Base-by-base conservation (phyloP, 2,329 filamentous ascomycete species). In the Pseudogymnoascus sp. region DNA sequence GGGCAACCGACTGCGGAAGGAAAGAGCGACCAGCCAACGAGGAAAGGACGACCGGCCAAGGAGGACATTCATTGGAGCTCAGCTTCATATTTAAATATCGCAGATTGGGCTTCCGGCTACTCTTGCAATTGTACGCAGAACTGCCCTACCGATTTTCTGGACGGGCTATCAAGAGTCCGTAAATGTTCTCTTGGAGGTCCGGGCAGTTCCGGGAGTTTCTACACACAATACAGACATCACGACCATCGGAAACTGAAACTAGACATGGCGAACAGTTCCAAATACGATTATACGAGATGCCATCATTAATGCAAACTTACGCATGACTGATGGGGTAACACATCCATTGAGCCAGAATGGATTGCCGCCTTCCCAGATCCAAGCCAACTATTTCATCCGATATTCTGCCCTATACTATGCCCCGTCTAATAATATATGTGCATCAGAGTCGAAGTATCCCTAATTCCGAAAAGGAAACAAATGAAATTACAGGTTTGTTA, bases 241-340 rank as follows among this genome's bases (percentile, higher is more conserved):
- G 23, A 52, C n/a, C 12, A 25, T 14, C 25, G 23, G 45, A 30
- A 52, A 30, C 45, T 52, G 45, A 52, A 52, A 52, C 45, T 52
- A 52, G 14, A 52, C 25, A 28, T 16, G 23, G 16, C 45, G 45
- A 52, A 52, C 19, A 28, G 14, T 52, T 52, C 45, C 45, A 14
- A 25, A 52, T 52, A 52, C 45, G 23, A 30, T 52, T 30, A 52
- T 30, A 30, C 45, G 45, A 25, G 45, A 52, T 9, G 45, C 14
- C 45, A 52, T 52, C 45, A 52, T 52, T 52, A 52, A 52, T 52
- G 45, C 45, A 52, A 30, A 52, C 11, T 52, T 52, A 30, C 45
- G 45, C 45, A 52, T 52, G 45, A 52, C 14, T 16, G 45, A 30
- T 30, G 45, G 23, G 23, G 45, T 16, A 16, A 52, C 9, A 16